Conservation (phyloP, 345 rosid genomes). For the Noccaea caerulescens region DNA sequence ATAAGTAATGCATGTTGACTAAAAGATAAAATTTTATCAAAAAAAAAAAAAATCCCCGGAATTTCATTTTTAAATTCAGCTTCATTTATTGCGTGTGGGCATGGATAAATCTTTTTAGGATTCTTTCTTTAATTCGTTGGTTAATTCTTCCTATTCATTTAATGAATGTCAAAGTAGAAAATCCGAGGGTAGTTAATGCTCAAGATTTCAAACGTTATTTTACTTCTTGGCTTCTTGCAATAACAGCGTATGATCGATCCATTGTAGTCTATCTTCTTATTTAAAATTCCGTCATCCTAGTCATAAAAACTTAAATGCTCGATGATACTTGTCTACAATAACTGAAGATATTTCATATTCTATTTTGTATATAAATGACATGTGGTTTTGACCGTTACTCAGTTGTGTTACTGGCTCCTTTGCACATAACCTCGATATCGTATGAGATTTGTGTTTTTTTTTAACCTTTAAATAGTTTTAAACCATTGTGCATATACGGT, state of each 20-base stretch:
- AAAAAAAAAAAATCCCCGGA: too few relatives aligned
- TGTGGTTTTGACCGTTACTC: not conserved
- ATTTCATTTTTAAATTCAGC: slow-evolving; percentile 28
- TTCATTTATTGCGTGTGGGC: slow-evolving; percentile 43
- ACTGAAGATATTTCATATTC: not conserved
- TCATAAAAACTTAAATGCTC: not conserved
- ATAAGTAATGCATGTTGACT: too few relatives aligned
- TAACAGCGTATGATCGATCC: not conserved
- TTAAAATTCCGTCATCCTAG: not conserved
- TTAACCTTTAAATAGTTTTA: too few relatives aligned
- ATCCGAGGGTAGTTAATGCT: slow-evolving; percentile 32
- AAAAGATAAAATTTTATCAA: too few relatives aligned
- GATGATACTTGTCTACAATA: not conserved
- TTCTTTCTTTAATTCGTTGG: slow-evolving; percentile 33
- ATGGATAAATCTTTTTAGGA: slow-evolving; percentile 39
- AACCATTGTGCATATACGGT: too few relatives aligned
- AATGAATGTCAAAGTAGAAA: slow-evolving; percentile 37
- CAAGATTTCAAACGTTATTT: not conserved
- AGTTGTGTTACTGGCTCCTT: not conserved
- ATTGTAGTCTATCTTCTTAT: not conserved
- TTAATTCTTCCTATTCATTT: slow-evolving; percentile 34
- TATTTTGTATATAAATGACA: not conserved
- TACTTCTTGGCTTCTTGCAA: slow-evolving; percentile 20
- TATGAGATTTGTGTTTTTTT: not conserved
- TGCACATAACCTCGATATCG: not conserved